Evolutionary conservation across 257 asterid species (phyloP).

Genomic region (Forsythia suspensa): DNA sequence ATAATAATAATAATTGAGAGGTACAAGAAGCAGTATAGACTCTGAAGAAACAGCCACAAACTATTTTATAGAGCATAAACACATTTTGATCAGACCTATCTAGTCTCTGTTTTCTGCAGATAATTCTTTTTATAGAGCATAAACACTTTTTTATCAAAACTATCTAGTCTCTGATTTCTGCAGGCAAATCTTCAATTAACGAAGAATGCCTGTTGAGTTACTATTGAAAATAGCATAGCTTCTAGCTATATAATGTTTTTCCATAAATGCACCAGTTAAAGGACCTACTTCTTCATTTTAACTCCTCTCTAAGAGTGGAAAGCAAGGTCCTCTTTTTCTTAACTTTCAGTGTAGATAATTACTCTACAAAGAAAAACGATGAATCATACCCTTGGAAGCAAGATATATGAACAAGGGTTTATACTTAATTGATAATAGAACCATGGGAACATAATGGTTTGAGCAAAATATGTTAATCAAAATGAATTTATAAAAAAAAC

Average conservation of each 20-base stretch:
- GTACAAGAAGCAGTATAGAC: neutral
- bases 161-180: neutral
- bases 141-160: neutral
- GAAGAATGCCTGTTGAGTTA: neutral
- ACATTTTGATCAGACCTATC: neutral
- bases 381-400: neutral
- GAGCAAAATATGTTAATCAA: neutral
- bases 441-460: neutral
- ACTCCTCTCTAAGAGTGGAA: neutral
- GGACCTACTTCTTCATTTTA: neutral
- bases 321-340: neutral
- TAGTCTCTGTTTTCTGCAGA: too few species aligned
- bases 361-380: neutral
- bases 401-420: neutral
- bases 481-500: neutral
- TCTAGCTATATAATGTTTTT: neutral
- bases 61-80: neutral
- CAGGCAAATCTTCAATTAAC: neutral
- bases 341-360: neutral
- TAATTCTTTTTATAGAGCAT: too few species aligned
- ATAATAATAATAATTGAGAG: neutral
- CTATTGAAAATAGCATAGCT: neutral
- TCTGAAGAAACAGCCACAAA: neutral
- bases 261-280: neutral
- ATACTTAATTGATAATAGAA: neutral